Base-by-base conservation (phyloP, 1,139 yeast genomes). In the Magnusiomyces tetraspermus region DNA sequence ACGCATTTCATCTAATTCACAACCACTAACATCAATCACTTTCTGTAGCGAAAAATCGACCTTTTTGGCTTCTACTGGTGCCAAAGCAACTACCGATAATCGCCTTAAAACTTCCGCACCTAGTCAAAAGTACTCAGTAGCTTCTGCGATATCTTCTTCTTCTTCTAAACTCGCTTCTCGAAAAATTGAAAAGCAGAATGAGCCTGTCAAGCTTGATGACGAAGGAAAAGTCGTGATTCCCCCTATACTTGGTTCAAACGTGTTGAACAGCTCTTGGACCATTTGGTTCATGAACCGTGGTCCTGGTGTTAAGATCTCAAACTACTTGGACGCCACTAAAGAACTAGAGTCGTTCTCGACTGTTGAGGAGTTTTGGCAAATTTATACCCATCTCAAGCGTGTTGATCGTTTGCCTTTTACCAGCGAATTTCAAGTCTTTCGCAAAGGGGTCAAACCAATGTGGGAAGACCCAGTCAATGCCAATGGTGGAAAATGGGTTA, bases 391-490 rank as follows among this genome's bases (percentile, higher is more conserved):
- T 36, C 67, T 82, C 57, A 74, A 76, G 55, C 72, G 74, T 44
- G 71, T 80, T 1, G 71, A 70, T 58, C 75, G 75, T 51, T 70
- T 80, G 54, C 74, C 76, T 19, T 70, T 72, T 54, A 83, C 83
- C 28, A 74, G 82, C 42, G 85, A 81, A 63, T 73, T 78, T 57
- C 79, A 80, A 57, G 66, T 82, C 17, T 82, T 83, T 67, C 79
- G 80, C 60, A 72, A 77, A 47, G 85, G 85, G 1, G 76, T 82
- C 46, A 78, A 77, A 61, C 88, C 88, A 21, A 79, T 80, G 54
- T 82, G 87, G 85, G 87, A 82, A 63, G 87, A 82, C 62, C 84
- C 86, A 1, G 71, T 75, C 53, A 82, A 82, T 62, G 67, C 75
- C 48, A 71, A 74, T 52, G 87, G 87, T 43, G 88, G 88, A 2